A percentile compares a stretch with the other conserved stretches of the same genome.
These are phyloP conservation scores for Acacia confusa DNA, from an alignment of 306 rosid species.

Conservation along the genomic window DNA sequence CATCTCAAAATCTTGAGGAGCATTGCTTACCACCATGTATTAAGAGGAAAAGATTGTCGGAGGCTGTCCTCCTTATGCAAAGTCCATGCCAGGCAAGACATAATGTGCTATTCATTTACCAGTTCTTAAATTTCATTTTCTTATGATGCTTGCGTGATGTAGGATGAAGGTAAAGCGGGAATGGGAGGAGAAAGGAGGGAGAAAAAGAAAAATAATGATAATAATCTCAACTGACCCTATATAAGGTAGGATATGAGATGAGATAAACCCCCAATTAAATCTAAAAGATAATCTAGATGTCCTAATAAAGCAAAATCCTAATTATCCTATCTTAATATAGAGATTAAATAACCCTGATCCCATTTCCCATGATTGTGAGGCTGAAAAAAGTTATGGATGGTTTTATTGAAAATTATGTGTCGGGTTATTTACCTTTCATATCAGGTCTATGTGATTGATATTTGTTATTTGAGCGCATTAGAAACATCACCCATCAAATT, in stretches of 20 bases:
- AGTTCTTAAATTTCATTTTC: slow-evolving; percentile 18
- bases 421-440: background rate
- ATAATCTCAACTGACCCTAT: background rate
- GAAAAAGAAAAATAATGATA: background rate
- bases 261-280: background rate
- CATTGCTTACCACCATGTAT: slow-evolving; percentile 35
- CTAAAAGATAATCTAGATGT: background rate
- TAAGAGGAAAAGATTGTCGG: slow-evolving; percentile 56
- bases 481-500: background rate
- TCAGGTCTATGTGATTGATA: background rate
- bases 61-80: slow-evolving; percentile 44
- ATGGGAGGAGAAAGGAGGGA: background rate
- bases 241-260: background rate
- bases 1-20: slow-evolving; percentile 35
- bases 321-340: background rate
- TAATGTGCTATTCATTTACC: slow-evolving; percentile 12
- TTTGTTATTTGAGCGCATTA: background rate
- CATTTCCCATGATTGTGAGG: background rate
- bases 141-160: background rate
- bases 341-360: background rate
- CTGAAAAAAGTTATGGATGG: background rate
- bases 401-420: background rate
- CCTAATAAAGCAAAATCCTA: background rate
- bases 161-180: background rate
- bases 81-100: slow-evolving; percentile 68